Percentiles rank a stretch among this genome's conserved stretches.
Conservation (phyloP, 495 filamentous ascomycete genomes). For the Elasticomyces elasticus region DNA sequence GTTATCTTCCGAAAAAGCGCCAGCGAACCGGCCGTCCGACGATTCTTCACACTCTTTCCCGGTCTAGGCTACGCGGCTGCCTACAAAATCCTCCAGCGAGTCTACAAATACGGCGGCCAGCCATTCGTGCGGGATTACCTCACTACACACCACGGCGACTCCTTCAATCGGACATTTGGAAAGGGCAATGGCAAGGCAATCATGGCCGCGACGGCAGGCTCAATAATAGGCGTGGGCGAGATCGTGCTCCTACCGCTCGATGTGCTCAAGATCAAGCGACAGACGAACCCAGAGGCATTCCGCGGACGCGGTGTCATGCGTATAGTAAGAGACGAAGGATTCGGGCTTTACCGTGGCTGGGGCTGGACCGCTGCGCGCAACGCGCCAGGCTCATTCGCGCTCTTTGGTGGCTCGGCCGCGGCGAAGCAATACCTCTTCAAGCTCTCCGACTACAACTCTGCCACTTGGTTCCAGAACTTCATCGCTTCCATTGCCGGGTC, state of each 20-base stretch:
- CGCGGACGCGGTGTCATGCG: constrained; percentile 80
- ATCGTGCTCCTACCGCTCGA: constrained; percentile 91
- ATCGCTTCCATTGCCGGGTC: constrained; percentile 91
- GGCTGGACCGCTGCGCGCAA: constrained; percentile 97
- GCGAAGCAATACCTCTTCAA: constrained; percentile 91
- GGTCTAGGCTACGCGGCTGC: constrained; percentile 94
- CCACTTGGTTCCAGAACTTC: constrained; percentile 94
- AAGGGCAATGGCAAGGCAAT: constrained; percentile 97
- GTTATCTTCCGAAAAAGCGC: constrained; percentile 94
- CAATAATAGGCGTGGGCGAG: constrained; percentile 92
- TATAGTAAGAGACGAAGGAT: constrained; percentile 88
- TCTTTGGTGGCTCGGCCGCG: constrained; percentile 96
- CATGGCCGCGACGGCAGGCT: constrained; percentile 91
- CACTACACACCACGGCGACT: constrained; percentile 62
- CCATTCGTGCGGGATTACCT: constrained; percentile 91
- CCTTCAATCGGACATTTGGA: constrained; percentile 84
- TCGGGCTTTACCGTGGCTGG: constrained; percentile 91
- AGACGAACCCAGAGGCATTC: constrained; percentile 98
- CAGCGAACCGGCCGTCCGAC: constrained; percentile 55
- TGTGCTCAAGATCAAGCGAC: constrained; percentile 98
- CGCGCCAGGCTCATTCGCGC: constrained; percentile 94
- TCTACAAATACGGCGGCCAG: constrained; percentile 99
- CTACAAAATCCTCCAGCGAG: constrained; percentile 93
- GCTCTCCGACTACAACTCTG: constrained; percentile 85
- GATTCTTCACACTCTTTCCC: constrained; percentile 94